phyloP scores from a whole-genome alignment of 768 basidiomycete genomes.

The Pluteus cervinus region DNA sequence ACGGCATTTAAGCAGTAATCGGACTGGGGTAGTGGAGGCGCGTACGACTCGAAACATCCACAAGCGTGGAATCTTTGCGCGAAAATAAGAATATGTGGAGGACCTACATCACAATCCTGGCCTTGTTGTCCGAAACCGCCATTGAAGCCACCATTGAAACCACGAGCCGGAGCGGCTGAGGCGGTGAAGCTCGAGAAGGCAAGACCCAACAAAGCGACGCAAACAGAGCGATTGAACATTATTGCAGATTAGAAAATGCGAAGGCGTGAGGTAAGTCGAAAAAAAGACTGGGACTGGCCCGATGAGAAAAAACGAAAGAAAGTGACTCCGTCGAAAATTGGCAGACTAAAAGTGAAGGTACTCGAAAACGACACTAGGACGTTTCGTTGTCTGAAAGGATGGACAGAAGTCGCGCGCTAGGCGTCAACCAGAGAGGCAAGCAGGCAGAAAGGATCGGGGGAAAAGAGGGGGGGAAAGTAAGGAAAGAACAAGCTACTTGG shows the following conservation, averaged over 20 bases:
- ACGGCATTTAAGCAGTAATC: conserved; percentile 9
- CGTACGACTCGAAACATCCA: no score
- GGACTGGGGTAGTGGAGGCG: conserved; percentile 5
- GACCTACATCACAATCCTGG: no score
- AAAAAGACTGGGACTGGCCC: background rate
- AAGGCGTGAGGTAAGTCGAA: background rate
- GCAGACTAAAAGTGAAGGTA: background rate
- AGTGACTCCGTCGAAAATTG: background rate
- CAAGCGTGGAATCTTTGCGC: no score
- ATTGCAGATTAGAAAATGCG: conserved; percentile 13
- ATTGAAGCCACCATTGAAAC: background rate
- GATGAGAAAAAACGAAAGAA: background rate
- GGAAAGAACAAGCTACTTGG: no score
- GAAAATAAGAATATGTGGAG: no score
- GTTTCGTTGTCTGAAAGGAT: background rate
- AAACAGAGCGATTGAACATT: conserved; percentile 35
- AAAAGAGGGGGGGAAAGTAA: no score
- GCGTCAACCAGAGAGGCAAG: conserved; percentile 5
- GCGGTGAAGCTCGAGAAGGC: conserved; percentile 25
- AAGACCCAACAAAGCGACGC: conserved; percentile 32
- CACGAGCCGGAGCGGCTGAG: conserved; percentile 23
- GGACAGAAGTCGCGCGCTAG: conserved; percentile 5
- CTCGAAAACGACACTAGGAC: conserved; percentile 6
- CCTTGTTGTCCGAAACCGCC: no score
- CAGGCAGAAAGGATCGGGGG: background rate